Base-by-base conservation (phyloP, 805 yeast genomes). In the Yarrowia divulgata region DNA sequence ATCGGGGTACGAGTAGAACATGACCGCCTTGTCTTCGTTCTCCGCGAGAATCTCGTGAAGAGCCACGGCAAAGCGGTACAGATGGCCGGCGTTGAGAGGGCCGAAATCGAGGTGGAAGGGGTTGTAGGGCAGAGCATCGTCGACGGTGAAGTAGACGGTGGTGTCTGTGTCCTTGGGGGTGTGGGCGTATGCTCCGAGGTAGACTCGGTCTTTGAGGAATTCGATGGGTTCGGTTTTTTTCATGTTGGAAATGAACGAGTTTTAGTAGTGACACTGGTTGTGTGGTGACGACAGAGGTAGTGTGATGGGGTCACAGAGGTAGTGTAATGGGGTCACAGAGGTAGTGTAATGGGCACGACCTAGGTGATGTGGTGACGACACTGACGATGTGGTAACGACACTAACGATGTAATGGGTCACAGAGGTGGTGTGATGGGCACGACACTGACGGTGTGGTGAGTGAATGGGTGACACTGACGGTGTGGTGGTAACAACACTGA, bases 31-130 rank as follows among this genome's bases (percentile, higher is more conserved):
- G 43, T 90, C 90, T 72, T 89, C 89, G 77, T 93, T 93, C 16
- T 85, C 85, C 74, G 94, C 94, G 74, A 95, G 83, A 64, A 93
- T 90, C 76, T 93, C 96, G 77, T 95, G 99, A 70, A 95, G 84
- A 19, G 90, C 89, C 18, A 95, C 98, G 0, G 99, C 99, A 81
- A 95, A 95, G 66, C 99, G 84, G 80, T 95, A 95, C 64, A 95
- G 80, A 77, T 90, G 97, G 0, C 98, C 98, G 66, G 94, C 87
- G 77, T 94, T 97, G 73, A 95, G 82, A 0, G 99, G 99, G 58
- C 99, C 99, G 79, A 95, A 95, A 78, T 95, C 99, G 72, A 93
- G 84, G 78, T 94, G 97, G 81, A 95, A 95, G n/a, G 96, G 84
- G 76, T 95, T 95, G 78, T 95, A 95, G 5, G 95, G 96, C 58